Evolutionary conservation across 345 rosid genomes (phyloP), one percentile per base, ranked within the genome.

Genomic region (Euclidium syriacum): DNA sequence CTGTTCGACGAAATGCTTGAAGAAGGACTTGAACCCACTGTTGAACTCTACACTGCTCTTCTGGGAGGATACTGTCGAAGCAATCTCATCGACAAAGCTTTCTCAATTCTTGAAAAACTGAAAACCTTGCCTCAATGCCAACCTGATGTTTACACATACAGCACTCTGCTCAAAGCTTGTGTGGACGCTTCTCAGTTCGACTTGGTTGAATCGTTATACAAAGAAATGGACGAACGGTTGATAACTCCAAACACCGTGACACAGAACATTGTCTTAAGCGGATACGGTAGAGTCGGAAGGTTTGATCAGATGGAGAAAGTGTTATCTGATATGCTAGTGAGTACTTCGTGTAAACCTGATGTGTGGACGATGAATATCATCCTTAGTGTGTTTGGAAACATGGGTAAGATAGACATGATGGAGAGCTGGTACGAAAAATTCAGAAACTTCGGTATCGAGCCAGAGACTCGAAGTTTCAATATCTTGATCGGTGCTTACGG

Each of bases 381-480:
- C 35, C 85, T 92, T 32, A 77, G 90, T 35, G 84, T 92, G 67
- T 92, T 89, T 72, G 96, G 94, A 0, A 83, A 83, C 73, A 82
- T 85, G 75, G 95, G 95, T 40, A 80, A 80, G 77, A 83, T 91
- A 36, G 90, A 86, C 25, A 67, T 75, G 71, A 88, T 91, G 96
- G 98, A 86, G 75, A 80, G 75, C 69, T 92, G 98, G 98, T 92
- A 88, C 20, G 92, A 86, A 68, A 91, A 88, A 75, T 86, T 88
- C 35, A 76, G 92, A 3, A 74, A 78, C 67, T 89, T 85, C 18
- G 95, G 95, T 39, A 77, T 89, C 2, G 87, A 88, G 65, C 95
- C 95, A 0, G 98, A 89, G 66, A 92, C 92, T 4, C 83, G 91
- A 9, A 82, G 87, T 57, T 89, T 86, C 68, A 92, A 92, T 68